Evolutionary conservation across 257 asterid species (phyloP).

Genomic region (Salvia miltiorrhiza): DNA sequence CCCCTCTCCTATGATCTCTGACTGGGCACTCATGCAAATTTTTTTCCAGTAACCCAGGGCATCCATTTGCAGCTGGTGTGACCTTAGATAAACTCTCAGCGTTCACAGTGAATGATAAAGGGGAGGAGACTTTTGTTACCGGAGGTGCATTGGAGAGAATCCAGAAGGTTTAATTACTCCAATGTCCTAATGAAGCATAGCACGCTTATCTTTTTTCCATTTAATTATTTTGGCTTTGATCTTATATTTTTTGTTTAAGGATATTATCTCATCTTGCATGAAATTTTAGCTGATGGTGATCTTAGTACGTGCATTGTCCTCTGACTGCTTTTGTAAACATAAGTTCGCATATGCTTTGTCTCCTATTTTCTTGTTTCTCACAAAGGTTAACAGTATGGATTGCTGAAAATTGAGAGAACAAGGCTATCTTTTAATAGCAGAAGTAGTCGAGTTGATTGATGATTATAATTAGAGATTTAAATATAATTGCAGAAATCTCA

Average conservation of each 20-base stretch:
- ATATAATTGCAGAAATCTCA: no score
- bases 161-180: slow-evolving; percentile 64
- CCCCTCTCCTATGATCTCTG: slow-evolving; percentile 9
- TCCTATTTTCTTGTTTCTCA: neutral
- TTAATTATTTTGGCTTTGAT: neutral
- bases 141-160: slow-evolving; percentile 87
- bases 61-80: slow-evolving; percentile 89
- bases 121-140: slow-evolving; percentile 79
- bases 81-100: slow-evolving; percentile 92
- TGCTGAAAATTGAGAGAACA: neutral
- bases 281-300: slow-evolving; percentile 9
- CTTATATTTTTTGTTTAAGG: neutral
- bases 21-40: slow-evolving; percentile 17
- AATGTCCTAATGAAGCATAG: slow-evolving; percentile 4
- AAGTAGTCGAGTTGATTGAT: neutral
- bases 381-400: neutral
- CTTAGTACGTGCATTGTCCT: neutral
- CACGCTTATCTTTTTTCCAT: neutral
- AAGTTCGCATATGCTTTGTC: neutral
- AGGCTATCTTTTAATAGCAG: neutral
- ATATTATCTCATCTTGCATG: slow-evolving; percentile 1
- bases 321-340: neutral
- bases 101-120: slow-evolving; percentile 82
- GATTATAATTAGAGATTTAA: neutral
- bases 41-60: slow-evolving; percentile 82